Conservation (phyloP, 495 filamentous ascomycete genomes). For the Cairneyella variabilis region DNA sequence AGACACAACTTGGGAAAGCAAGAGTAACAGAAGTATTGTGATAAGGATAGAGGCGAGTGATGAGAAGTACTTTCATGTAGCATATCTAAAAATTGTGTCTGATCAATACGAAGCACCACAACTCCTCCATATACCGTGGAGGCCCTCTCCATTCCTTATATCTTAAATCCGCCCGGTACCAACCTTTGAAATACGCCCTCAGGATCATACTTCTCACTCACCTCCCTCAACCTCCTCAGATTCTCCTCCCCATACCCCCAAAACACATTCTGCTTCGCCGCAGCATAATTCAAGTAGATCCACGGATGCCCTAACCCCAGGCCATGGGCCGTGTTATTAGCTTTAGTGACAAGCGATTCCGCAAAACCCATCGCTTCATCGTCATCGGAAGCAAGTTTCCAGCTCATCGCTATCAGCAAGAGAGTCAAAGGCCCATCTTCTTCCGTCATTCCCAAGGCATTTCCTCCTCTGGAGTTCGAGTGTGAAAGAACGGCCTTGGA, state of each 20-base stretch:
- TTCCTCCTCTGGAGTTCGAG: conserved; percentile 43
- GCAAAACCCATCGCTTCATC: conserved; percentile 34
- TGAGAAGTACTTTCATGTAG: too few species aligned
- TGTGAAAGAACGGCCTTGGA: conserved; percentile 34
- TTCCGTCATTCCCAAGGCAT: conserved; percentile 46
- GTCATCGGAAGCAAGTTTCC: conserved; percentile 26
- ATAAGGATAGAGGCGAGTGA: too few species aligned
- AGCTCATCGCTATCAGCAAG: conserved; percentile 30
- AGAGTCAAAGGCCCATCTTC: conserved; percentile 31
- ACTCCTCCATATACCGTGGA: too few species aligned
- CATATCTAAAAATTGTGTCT: too few species aligned
- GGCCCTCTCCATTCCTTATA: too few species aligned
- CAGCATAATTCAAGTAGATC: conserved; percentile 40
- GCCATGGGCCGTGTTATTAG: conserved; percentile 36
- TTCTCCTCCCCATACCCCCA: conserved; percentile 39
- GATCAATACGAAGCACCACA: too few species aligned
- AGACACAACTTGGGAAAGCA: too few species aligned
- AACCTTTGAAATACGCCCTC: conserved; percentile 36
- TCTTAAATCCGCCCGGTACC: conserved; percentile 38
- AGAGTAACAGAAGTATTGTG: too few species aligned
- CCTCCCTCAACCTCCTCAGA: conserved; percentile 26
- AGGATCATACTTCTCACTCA: conserved; percentile 43
- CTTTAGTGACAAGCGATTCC: conserved; percentile 28
- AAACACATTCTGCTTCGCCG: conserved; percentile 38
- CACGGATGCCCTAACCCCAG: conserved; percentile 31